Base-by-base conservation (phyloP, 371 early-diverging fungal species). In the Mucor indicus region DNA sequence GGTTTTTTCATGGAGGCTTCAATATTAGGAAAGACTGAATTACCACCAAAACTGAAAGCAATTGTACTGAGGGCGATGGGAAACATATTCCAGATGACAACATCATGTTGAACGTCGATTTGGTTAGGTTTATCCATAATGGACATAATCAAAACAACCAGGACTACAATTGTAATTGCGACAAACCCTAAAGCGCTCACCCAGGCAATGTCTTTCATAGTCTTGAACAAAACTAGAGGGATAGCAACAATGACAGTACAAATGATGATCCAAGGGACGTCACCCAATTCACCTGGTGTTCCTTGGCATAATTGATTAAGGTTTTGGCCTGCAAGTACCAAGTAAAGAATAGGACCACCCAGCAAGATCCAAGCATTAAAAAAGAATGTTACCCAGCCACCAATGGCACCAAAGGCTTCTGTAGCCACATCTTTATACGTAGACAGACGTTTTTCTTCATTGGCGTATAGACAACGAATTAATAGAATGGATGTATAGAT, bases 1-100 rank as follows among this genome's bases (percentile, higher is more conserved):
- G 91, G 93, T 30, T 81, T 63, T 52, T 77, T 74, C 92, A 95
- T 91, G 8, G 89, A 85, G 16, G 81, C 80, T 57, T 91, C 90
- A 15, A 93, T 83, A 55, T 90, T 87, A 19, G 92, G 89, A 44
- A 85, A 91, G 38, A 90, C 81, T 17, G 83, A 77, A 50, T 89
- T 91, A 42, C 90, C 91, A 46, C 91, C 89, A 52, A 85, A 91
- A 51, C 83, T 79, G 58, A 89, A 88, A 35, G 85, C 86, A 24
- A 90, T 84, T 0, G 85, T 82, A 22, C 77, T 72, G 3, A 84
- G 57, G 0, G 85, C 76, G 8, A 77, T 55, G 1, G 85, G 81
- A 33, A 84, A 67, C 25, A 79, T 67, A 24, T 63, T 44, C 62
- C 72, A 72, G 32, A 77, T 75, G 31, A 70, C 80, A 16, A 48